These are phyloP conservation scores for Stephanodiscus triporus DNA, from an alignment of 108 stramenopile species.

Conservation along the genomic window DNA sequence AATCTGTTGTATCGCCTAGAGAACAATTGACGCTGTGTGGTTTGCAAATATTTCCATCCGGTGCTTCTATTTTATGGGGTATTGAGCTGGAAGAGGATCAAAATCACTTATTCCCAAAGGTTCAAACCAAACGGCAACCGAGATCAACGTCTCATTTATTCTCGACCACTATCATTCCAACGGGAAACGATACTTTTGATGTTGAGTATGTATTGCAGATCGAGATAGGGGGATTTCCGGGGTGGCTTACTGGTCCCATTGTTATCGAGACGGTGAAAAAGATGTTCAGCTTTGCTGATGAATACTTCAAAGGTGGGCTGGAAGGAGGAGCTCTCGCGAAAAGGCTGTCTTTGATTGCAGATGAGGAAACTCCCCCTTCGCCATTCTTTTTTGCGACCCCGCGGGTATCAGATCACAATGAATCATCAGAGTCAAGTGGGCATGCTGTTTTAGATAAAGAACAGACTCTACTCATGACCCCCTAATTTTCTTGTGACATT, in stretches of 20 bases:
- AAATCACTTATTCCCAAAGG: constrained; percentile 46
- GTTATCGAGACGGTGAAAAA: constrained; percentile 46
- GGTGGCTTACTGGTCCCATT: constrained; percentile 48
- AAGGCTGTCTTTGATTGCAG: constrained; percentile 25
- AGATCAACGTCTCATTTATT: constrained; percentile 48
- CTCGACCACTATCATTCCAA: constrained; percentile 47
- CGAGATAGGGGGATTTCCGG: constrained; percentile 52
- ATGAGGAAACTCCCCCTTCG: constrained; percentile 7
- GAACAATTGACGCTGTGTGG: constrained; percentile 59
- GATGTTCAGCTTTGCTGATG: constrained; percentile 52
- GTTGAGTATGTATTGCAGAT: constrained; percentile 52
- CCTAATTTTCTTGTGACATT: neutral
- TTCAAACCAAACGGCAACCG: constrained; percentile 26
- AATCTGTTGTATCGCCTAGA: constrained; percentile 47
- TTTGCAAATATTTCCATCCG: constrained; percentile 42
- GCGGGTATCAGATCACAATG: neutral
- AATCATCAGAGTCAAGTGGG: constrained; percentile 1
- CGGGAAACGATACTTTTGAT: constrained; percentile 43
- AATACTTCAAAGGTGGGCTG: constrained; percentile 41
- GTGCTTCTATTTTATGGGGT: constrained; percentile 50
- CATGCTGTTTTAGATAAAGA: constrained; percentile 22
- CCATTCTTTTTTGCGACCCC: neutral
- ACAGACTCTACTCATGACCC: constrained; percentile 41
- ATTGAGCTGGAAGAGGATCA: constrained; percentile 47
- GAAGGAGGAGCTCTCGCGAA: constrained; percentile 36